Evolutionary conservation across 129 eudicot genomes (phyloP).

Genomic region (Flaveria bidentis): DNA sequence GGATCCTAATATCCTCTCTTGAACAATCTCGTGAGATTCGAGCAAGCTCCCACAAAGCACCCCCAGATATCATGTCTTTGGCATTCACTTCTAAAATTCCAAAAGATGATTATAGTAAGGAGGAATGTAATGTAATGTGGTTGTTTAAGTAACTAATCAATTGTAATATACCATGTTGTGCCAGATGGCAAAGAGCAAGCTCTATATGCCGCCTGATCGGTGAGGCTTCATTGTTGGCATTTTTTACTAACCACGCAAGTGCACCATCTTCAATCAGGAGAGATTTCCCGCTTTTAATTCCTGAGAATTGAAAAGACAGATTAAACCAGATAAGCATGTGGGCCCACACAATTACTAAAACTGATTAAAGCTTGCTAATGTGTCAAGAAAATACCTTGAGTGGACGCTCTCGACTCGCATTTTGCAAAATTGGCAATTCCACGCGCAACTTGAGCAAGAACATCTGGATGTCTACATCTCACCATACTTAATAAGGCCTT

Average conservation of each 20-base stretch:
- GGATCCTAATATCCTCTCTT: slow-evolving; percentile 73
- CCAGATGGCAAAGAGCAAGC: slow-evolving; percentile 93
- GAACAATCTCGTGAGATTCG: slow-evolving; percentile 89
- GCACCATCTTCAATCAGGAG: slow-evolving; percentile 81
- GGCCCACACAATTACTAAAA: neutral
- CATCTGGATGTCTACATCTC: slow-evolving; percentile 89
- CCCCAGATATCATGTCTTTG: slow-evolving; percentile 70
- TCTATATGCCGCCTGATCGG: slow-evolving; percentile 86
- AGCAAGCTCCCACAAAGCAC: slow-evolving; percentile 94
- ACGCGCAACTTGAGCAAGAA: slow-evolving; percentile 96
- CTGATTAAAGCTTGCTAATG: neutral
- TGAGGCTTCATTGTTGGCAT: slow-evolving; percentile 85
- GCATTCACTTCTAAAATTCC: slow-evolving; percentile 67
- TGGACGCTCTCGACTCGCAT: slow-evolving; percentile 90
- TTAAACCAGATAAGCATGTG: slow-evolving; percentile 13
- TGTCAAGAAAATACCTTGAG: slow-evolving; percentile 53
- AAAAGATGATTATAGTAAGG: neutral
- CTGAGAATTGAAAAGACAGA: slow-evolving; percentile 32
- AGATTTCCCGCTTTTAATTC: slow-evolving; percentile 71
- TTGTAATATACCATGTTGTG: slow-evolving; percentile 64
- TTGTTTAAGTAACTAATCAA: neutral
- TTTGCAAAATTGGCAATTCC: slow-evolving; percentile 95
- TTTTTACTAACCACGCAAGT: slow-evolving; percentile 87
- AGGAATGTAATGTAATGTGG: neutral
- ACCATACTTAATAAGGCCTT: slow-evolving; percentile 92